Base-by-base conservation (phyloP, 108 stramenopile genomes). In the Nannochloropsis granulata region DNA sequence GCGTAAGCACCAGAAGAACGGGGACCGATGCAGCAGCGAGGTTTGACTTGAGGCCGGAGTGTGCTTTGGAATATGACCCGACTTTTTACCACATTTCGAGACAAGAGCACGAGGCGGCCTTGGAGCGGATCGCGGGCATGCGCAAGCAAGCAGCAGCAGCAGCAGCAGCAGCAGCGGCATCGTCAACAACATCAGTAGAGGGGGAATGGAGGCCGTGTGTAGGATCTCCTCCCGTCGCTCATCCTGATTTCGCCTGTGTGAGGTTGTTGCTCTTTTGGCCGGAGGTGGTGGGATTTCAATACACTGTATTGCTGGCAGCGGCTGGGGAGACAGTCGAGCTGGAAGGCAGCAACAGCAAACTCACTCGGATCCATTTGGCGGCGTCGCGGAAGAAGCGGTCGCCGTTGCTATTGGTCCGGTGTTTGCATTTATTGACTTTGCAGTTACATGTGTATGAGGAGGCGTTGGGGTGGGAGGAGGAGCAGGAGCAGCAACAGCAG, bases 341-440 rank as follows among this genome's bases (percentile, higher is more conserved):
- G 34, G 34, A 34, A 34, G 34, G 34, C 34, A 34, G 34, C 34
- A 34, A 5, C 2, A 34, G 5, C 34, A 34, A 34, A 1, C 5
- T 7, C 10, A 16, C 1, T n/a, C 21, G 10, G 2, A 71, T 16
- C n/a, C 56, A 16, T 71, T 16, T n/a, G 21, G 56, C 56, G 56
- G 56, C 56, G 56, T 11, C 56, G 5, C 34, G 34, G 34, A 34
- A 1, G 34, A 86, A 82, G 43, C 26, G 26, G 25, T 86, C 85
- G 25, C 81, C 81, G 23, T 43, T 82, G 44, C 85, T 86, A 0
- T 82, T 86, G 23, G 26, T 82, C 14, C 81, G 85, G 23, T 43
- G 81, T 42, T 78, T 86, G n/a, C 85, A 86, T 23, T 21, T 86
- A 23, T n/a, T 86, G n/a, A 86, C 82, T 43, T 82, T 86, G 44